Percentiles rank a stretch among this genome's conserved stretches.
Evolutionary conservation across 2,329 filamentous ascomycete species (phyloP).

Genomic region (Neopestalotiopsis clavispora): DNA sequence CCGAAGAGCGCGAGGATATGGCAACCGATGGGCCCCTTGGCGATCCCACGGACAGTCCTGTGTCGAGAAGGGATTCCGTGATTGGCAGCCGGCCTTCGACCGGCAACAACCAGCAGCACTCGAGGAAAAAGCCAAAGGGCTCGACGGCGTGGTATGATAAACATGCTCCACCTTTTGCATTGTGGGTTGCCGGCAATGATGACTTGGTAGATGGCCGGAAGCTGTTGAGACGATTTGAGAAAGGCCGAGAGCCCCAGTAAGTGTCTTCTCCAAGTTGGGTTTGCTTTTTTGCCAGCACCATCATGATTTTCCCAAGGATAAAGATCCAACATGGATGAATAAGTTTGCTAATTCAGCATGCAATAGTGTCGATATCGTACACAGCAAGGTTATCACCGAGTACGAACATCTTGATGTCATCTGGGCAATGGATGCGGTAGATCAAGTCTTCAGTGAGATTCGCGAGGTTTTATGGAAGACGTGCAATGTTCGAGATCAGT

Average conservation of each 20-base stretch:
- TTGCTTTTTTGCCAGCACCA: too few species aligned
- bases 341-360: too few species aligned
- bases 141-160: slow-evolving; percentile 81
- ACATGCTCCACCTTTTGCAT: slow-evolving; percentile 78
- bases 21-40: slow-evolving; percentile 42
- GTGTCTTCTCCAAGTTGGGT: neutral
- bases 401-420: slow-evolving; percentile 96
- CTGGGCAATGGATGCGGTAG: slow-evolving; percentile 88
- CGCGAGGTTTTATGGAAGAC: slow-evolving; percentile 86
- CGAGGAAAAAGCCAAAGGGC: slow-evolving; percentile 46
- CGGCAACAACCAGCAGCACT: slow-evolving; percentile 35
- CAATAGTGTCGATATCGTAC: slow-evolving; percentile 69
- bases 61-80: neutral
- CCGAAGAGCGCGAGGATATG: slow-evolving; percentile 65
- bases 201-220: slow-evolving; percentile 81
- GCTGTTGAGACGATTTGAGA: slow-evolving; percentile 75
- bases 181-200: slow-evolving; percentile 88
- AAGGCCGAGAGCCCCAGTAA: slow-evolving; percentile 74
- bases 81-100: slow-evolving; percentile 15
- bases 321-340: too few species aligned
- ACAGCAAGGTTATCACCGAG: slow-evolving; percentile 80
- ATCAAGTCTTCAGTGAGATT: slow-evolving; percentile 82
- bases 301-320: too few species aligned
- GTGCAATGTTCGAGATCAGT: slow-evolving; percentile 57
- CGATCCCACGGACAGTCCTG: slow-evolving; percentile 25